Conservation (phyloP, 306 rosid species). For the Betula pendula region DNA sequence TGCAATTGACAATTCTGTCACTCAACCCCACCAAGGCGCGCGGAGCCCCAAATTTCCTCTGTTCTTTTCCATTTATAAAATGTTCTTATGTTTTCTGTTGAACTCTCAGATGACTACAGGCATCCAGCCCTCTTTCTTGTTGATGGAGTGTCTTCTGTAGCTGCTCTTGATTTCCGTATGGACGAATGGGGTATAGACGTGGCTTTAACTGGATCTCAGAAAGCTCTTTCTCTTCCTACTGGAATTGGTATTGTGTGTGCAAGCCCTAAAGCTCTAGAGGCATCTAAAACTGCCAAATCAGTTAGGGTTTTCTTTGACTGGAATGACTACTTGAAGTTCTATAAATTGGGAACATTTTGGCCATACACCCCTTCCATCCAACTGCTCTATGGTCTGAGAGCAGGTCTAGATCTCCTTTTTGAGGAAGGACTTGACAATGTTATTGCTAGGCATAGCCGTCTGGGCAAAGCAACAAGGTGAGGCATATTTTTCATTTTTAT, state of each 20-base stretch:
- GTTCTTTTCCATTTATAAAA: neutral
- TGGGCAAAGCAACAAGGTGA: constrained; percentile 91
- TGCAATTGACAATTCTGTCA: neutral
- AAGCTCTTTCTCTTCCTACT: constrained; percentile 98
- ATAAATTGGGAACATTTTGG: constrained; percentile 88
- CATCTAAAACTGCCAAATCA: constrained; percentile 77
- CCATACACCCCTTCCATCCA: constrained; percentile 99
- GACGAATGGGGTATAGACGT: constrained; percentile 99
- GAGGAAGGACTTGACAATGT: constrained; percentile 98
- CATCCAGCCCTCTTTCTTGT: constrained; percentile 98
- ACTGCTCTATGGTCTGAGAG: constrained; percentile 77
- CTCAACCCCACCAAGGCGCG: too few species aligned
- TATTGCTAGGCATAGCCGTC: constrained; percentile 77
- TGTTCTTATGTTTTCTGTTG: constrained; percentile 26
- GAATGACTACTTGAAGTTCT: constrained; percentile 93
- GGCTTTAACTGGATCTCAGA: constrained; percentile 97
- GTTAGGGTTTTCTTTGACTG: constrained; percentile 95
- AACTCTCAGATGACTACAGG: constrained; percentile 64
- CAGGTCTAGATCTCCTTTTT: constrained; percentile 80
- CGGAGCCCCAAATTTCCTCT: neutral
- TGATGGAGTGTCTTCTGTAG: constrained; percentile 96
- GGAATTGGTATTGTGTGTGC: constrained; percentile 92
- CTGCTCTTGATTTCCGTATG: constrained; percentile 98
- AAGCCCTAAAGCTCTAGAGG: constrained; percentile 89
- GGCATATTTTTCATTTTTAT: constrained; percentile 1